Evolutionary conservation across 495 filamentous ascomycete species (phyloP).

Genomic region (Mytilinidion resinicola): DNA sequence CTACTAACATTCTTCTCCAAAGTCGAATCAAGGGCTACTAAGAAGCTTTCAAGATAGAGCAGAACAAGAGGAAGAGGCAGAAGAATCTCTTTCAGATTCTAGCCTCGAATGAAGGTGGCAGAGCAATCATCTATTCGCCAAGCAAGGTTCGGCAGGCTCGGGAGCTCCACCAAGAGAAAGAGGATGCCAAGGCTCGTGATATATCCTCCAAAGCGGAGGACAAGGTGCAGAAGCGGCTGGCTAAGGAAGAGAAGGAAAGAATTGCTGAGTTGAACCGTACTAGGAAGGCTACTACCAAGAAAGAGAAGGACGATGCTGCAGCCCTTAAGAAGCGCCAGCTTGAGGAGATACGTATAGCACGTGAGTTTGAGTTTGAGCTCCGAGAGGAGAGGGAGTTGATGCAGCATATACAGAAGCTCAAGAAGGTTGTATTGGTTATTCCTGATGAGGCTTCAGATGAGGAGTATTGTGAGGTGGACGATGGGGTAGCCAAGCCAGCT

Average conservation of each 20-base stretch:
- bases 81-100: not conserved
- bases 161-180: not conserved
- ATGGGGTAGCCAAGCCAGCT: not conserved
- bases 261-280: not conserved
- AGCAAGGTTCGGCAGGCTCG: not conserved
- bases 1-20: not conserved
- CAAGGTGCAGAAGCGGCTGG: not conserved
- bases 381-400: not conserved
- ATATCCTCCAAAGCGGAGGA: not conserved
- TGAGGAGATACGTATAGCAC: not conserved
- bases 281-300: not conserved
- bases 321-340: not conserved
- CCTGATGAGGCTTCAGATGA: not conserved
- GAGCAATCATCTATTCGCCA: not conserved
- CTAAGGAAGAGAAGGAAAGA: conserved; percentile 1
- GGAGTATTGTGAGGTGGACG: not conserved
- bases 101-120: not conserved
- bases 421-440: not conserved
- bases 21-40: not conserved
- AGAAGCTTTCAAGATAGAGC: not conserved
- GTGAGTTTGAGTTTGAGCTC: not conserved
- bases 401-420: not conserved
- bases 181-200: conserved; percentile 2
- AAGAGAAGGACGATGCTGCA: not conserved
- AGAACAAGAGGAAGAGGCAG: conserved; percentile 3